These are phyloP conservation scores for Ceratocystis lukuohia DNA, from an alignment of 2,329 filamentous ascomycete species.

Conservation along the genomic window DNA sequence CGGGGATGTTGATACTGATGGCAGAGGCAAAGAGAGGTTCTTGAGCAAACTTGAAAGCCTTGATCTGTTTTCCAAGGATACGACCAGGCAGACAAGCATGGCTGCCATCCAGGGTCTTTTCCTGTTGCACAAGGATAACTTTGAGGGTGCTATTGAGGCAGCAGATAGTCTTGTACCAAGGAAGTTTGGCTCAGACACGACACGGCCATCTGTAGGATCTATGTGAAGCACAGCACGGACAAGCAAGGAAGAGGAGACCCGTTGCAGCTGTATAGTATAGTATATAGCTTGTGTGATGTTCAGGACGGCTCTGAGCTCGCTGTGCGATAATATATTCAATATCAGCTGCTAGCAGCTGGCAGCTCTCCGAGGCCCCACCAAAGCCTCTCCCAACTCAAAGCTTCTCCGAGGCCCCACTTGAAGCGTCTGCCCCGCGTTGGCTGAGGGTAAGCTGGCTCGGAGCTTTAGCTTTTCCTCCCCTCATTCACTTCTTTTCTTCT, in stretches of 20 bases:
- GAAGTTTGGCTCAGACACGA: slow-evolving; percentile 37
- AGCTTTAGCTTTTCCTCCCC: slow-evolving; percentile 5
- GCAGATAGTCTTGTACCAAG: slow-evolving; percentile 51
- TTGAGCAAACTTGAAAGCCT: slow-evolving; percentile 54
- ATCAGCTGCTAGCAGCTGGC: background rate
- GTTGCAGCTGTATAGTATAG: background rate
- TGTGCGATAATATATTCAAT: background rate
- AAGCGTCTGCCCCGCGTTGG: slow-evolving; percentile 15
- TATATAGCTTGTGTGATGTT: background rate
- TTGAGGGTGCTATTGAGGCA: slow-evolving; percentile 74
- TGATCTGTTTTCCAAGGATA: slow-evolving; percentile 49
- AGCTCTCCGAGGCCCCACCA: slow-evolving; percentile 11
- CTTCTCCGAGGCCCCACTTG: background rate
- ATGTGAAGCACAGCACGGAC: background rate
- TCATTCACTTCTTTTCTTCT: background rate
- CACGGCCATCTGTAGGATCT: slow-evolving; percentile 17
- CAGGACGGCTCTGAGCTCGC: background rate
- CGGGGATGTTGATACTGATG: slow-evolving; percentile 58
- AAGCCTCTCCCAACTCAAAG: background rate
- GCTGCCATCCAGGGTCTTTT: slow-evolving; percentile 91
- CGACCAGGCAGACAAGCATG: slow-evolving; percentile 55
- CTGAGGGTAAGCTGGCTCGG: slow-evolving; percentile 12
- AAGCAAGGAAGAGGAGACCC: background rate
- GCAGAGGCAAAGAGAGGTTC: slow-evolving; percentile 53
- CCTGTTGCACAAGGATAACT: slow-evolving; percentile 84